Evolutionary conservation across 257 asterid genomes (phyloP).

Genomic region (Solanum rostratum): DNA sequence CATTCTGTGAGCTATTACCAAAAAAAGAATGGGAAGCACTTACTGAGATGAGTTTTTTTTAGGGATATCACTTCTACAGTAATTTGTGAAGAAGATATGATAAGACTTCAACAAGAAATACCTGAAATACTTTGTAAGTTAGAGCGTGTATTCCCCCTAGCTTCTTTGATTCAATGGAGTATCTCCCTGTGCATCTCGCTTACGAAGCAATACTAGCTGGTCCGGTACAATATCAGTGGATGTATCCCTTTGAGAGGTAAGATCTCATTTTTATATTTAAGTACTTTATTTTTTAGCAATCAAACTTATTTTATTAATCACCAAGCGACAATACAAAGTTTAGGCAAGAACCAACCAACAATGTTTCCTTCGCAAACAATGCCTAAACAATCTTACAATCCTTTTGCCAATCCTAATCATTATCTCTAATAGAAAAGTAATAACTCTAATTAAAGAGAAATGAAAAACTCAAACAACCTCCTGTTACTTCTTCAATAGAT

Average conservation of each 20-base stretch:
- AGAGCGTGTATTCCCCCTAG: neutral
- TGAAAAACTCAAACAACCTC: neutral
- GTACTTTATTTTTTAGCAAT: neutral
- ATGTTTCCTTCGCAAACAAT: neutral
- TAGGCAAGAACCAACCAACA: neutral
- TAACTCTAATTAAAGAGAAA: neutral
- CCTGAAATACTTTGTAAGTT: neutral
- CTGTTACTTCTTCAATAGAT: neutral
- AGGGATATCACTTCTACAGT: neutral
- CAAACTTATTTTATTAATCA: neutral
- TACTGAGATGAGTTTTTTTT: neutral
- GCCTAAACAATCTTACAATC: neutral
- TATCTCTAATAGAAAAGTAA: too few relatives aligned
- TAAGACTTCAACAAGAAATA: neutral
- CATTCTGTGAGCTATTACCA: neutral
- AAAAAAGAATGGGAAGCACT: neutral
- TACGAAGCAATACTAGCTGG: neutral
- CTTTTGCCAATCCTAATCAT: neutral
- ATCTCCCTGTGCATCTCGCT: neutral
- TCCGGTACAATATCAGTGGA: neutral
- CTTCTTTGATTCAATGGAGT: neutral
- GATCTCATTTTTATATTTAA: neutral
- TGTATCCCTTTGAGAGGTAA: neutral
- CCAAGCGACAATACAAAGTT: neutral
- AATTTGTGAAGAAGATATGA: neutral